phyloP scores from a whole-genome alignment of 2,329 filamentous ascomycete genomes.

The Amylocarpus encephaloides region DNA sequence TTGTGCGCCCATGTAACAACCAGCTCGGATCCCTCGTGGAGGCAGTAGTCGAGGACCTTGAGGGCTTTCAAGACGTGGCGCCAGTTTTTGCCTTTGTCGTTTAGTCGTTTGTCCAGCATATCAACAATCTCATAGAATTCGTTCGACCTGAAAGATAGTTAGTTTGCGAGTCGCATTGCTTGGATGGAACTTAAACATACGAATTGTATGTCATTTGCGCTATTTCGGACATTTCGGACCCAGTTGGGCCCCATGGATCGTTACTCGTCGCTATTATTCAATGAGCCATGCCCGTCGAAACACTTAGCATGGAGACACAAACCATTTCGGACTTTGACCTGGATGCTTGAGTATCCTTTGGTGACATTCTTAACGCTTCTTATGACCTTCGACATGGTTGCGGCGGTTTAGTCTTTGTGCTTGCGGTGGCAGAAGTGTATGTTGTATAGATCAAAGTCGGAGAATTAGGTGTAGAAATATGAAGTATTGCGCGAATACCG shows the following conservation, averaged over 20 bases:
- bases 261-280: slow-evolving; percentile 81
- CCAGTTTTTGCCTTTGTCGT: slow-evolving; percentile 99
- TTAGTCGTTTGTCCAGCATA: slow-evolving; percentile 97
- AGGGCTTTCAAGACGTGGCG: slow-evolving; percentile 94
- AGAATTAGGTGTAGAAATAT: slow-evolving; percentile 2
- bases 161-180: slow-evolving; percentile 7
- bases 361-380: slow-evolving; percentile 98
- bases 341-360: slow-evolving; percentile 92
- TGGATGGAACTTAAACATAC: slow-evolving; percentile 47
- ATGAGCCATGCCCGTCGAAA: slow-evolving; percentile 25
- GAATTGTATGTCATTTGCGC: slow-evolving; percentile 96
- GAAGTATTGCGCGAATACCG: not conserved
- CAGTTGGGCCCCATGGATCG: slow-evolving; percentile 95
- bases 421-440: not conserved
- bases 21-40: slow-evolving; percentile 93
- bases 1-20: slow-evolving; percentile 97
- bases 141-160: slow-evolving; percentile 52
- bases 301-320: slow-evolving; percentile 33
- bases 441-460: slow-evolving; percentile 1
- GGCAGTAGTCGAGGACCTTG: slow-evolving; percentile 95
- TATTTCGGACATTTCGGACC: slow-evolving; percentile 98
- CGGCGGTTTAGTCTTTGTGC: slow-evolving; percentile 8
- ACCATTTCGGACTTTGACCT: slow-evolving; percentile 99
- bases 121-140: slow-evolving; percentile 99
- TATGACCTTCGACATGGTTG: slow-evolving; percentile 89